A percentile compares a stretch with the other conserved stretches of the same genome.
phyloP scores from a whole-genome alignment of 306 rosid genomes.

The Castanea crenata region DNA sequence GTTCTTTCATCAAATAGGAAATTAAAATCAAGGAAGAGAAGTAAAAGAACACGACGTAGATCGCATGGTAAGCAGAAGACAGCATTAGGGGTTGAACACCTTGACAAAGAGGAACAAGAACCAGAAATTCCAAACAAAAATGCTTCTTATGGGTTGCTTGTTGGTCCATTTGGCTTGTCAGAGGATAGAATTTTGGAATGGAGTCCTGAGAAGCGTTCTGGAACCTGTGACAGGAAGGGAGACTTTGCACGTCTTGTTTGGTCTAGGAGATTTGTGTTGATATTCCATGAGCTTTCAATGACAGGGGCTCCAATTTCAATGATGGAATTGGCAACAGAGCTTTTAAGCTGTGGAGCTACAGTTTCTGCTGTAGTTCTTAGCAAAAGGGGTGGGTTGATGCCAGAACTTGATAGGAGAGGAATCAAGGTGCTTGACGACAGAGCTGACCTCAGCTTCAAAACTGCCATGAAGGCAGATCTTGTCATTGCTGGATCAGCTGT shows the following conservation, averaged over 20 bases:
- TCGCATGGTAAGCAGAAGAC: constrained; percentile 50
- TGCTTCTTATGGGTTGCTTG: constrained; percentile 72
- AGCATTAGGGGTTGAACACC: constrained; percentile 28
- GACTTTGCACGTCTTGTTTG: constrained; percentile 68
- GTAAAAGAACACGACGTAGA: constrained; percentile 33
- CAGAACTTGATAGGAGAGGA: constrained; percentile 72
- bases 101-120: constrained; percentile 52
- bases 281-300: constrained; percentile 95
- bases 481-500: constrained; percentile 92
- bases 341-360: constrained; percentile 78
- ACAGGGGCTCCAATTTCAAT: constrained; percentile 94
- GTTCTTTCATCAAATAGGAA: constrained; percentile 40
- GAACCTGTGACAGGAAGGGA: constrained; percentile 63
- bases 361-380: constrained; percentile 89
- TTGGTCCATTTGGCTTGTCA: constrained; percentile 81
- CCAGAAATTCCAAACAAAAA: constrained; percentile 63
- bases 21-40: constrained; percentile 48
- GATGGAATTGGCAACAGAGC: constrained; percentile 94
- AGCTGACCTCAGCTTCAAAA: constrained; percentile 62
- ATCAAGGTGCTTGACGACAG: constrained; percentile 88
- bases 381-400: constrained; percentile 88
- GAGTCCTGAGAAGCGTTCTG: constrained; percentile 64
- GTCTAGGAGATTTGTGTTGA: constrained; percentile 73
- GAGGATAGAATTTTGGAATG: constrained; percentile 71
- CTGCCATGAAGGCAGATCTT: constrained; percentile 71